Base-by-base conservation (phyloP, 1,139 yeast species). In the Kluyveromyces sp. region DNA sequence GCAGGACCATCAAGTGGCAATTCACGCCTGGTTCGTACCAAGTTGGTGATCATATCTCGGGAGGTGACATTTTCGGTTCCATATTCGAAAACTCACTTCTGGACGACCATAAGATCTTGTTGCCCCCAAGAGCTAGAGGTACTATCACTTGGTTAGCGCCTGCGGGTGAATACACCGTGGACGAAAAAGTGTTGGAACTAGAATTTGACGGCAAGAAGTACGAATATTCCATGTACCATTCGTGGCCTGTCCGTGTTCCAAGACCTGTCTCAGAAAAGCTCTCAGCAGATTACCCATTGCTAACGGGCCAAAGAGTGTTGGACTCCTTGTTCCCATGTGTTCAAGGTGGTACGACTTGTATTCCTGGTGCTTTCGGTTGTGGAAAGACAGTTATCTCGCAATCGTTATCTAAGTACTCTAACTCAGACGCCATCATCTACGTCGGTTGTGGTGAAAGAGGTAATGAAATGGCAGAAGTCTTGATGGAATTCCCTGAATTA, bases 281-380 rank as follows among this genome's bases (percentile, higher is more conserved):
- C 52, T 71, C 94, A 47, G 97, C 98, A 39, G 92, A 89, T 67
- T 78, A 83, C 66, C 99, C 99, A 46, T 77, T 94, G 60, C 77
- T 92, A 60, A 92, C 99, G 29, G 99, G 99, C 59, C 99, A 92
- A 74, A 86, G 98, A 76, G 99, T 92, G 45, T 76, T 92, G 68
- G 99, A 92, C 68, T 83, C 98, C 32, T 77, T 92, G 54, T 94
- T 92, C 78, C 98, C 99, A 43, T 86, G 95, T 78, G 99, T 94
- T 57, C 98, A 94, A 74, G 98, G 99, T 73, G 99, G 99, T 74
- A 92, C 99, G 42, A 92, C 99, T 36, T 94, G 98, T 82, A 92
- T 92, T 65, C 99, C 99, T 40, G 99, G 99, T 69, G 99, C 99
- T 51, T 92, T 92, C 61, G 99, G 99, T 50, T 92, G 97, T 72